Evolutionary conservation across 306 rosid genomes (phyloP).

Genomic region (Cicer arietinum): DNA sequence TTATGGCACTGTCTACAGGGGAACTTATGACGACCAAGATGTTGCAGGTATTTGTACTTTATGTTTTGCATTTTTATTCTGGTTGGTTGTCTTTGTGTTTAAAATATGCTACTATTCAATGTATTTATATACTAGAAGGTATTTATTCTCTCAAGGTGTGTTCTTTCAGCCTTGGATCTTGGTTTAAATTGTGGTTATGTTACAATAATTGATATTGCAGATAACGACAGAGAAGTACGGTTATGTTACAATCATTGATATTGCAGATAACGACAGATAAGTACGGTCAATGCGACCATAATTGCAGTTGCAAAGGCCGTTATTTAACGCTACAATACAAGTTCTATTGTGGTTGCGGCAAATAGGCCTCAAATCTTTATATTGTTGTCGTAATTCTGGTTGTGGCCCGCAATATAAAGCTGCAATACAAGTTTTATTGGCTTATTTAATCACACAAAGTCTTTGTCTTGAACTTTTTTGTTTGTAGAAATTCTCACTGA

Average conservation of each 20-base stretch:
- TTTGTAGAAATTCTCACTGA: slow-evolving; percentile 42
- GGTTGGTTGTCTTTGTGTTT: background rate
- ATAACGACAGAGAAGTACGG: background rate
- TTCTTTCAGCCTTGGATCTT: background rate
- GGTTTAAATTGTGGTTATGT: background rate
- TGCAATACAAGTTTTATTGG: background rate
- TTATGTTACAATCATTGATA: too few species aligned
- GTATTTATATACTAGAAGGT: background rate
- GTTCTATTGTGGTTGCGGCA: too few species aligned
- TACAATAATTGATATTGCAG: background rate
- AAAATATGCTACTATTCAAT: background rate
- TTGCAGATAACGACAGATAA: background rate
- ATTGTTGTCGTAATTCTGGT: background rate
- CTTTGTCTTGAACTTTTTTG: slow-evolving; percentile 19
- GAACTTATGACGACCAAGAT: slow-evolving; percentile 72
- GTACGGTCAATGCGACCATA: background rate
- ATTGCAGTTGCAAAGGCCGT: background rate
- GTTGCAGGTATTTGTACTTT: slow-evolving; percentile 75
- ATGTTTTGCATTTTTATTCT: slow-evolving; percentile 23
- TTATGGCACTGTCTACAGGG: slow-evolving; percentile 79
- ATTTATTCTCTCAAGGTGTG: background rate
- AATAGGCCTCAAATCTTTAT: background rate
- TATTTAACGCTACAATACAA: too few species aligned
- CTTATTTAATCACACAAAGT: background rate
- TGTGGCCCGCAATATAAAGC: background rate